These are phyloP conservation scores for Penstemon eatonii DNA, from an alignment of 257 asterid species.

Conservation along the genomic window DNA sequence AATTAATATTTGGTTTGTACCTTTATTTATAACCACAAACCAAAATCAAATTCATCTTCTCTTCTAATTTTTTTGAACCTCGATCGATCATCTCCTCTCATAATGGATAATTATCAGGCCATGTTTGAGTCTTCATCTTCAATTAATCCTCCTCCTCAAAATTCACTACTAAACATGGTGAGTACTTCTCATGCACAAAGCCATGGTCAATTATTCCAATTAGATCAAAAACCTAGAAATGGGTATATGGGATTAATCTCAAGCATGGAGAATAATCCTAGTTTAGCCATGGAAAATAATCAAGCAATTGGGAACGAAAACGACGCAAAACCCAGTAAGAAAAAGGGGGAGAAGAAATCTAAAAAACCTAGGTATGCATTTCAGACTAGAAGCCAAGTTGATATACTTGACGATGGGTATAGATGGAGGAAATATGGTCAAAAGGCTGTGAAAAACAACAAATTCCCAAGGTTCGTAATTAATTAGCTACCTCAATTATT, in stretches of 20 bases:
- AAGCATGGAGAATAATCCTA: background rate
- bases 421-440: conserved; percentile 63
- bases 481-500: background rate
- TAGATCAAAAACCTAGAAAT: conserved; percentile 9
- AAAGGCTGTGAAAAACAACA: conserved; percentile 53
- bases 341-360: conserved; percentile 35
- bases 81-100: conserved; percentile 4
- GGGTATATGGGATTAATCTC: conserved; percentile 16
- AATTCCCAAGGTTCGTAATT: conserved; percentile 44
- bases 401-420: conserved; percentile 60
- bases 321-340: conserved; percentile 11
- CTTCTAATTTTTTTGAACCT: background rate
- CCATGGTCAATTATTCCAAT: conserved; percentile 16
- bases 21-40: conserved; percentile 28
- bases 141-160: conserved; percentile 18
- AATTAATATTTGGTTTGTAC: conserved; percentile 14
- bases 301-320: background rate
- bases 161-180: conserved; percentile 17
- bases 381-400: conserved; percentile 58
- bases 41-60: conserved; percentile 23
- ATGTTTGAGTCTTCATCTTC: conserved; percentile 38
- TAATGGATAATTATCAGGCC: conserved; percentile 44
- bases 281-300: background rate
- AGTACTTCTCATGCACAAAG: conserved; percentile 8
- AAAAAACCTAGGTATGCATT: conserved; percentile 42